Evolutionary conservation across 2,329 filamentous ascomycete genomes (phyloP).

Genomic region (Fusarium siculi): DNA sequence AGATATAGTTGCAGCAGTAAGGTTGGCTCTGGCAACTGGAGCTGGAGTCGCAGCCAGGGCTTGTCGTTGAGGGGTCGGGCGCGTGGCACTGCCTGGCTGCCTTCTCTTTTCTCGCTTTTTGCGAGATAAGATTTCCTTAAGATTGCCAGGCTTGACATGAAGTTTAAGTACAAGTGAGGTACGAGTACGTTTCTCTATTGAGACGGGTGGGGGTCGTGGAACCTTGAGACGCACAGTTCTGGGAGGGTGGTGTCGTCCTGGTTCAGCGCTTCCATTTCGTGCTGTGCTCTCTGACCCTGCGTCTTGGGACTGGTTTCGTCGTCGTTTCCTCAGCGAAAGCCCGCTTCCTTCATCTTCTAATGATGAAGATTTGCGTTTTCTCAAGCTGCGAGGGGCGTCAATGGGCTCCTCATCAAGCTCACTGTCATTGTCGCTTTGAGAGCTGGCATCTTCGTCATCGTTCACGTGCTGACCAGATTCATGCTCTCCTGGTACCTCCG

Average conservation of each 20-base stretch:
- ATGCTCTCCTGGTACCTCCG: conserved; percentile 22
- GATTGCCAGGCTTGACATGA: conserved; percentile 51
- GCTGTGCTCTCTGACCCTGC: conserved; percentile 50
- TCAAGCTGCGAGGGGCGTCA: conserved; percentile 77
- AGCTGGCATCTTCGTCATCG: conserved; percentile 23
- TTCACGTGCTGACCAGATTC: conserved; percentile 9
- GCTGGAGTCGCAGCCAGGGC: conserved; percentile 10
- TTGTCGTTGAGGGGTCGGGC: conserved; percentile 40
- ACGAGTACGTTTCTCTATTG: conserved; percentile 53
- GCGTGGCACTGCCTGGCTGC: conserved; percentile 32
- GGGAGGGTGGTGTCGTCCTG: conserved; percentile 52
- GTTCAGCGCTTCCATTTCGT: conserved; percentile 46
- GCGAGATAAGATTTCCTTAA: conserved; percentile 52
- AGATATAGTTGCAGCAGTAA: conserved; percentile 33
- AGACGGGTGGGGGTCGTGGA: conserved; percentile 53
- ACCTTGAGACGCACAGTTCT: conserved; percentile 69
- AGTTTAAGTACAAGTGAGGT: conserved; percentile 51
- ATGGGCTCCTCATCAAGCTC: conserved; percentile 17
- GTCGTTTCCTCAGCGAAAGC: conserved; percentile 64
- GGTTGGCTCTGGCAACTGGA: conserved; percentile 36
- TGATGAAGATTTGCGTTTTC: conserved; percentile 87
- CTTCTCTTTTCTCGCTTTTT: conserved; percentile 49
- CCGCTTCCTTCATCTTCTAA: conserved; percentile 68
- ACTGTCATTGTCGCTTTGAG: conserved; percentile 19
- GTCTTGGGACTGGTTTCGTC: conserved; percentile 60